phyloP scores from a whole-genome alignment of 805 yeast genomes.

The Barnettozyma sucrosica region DNA sequence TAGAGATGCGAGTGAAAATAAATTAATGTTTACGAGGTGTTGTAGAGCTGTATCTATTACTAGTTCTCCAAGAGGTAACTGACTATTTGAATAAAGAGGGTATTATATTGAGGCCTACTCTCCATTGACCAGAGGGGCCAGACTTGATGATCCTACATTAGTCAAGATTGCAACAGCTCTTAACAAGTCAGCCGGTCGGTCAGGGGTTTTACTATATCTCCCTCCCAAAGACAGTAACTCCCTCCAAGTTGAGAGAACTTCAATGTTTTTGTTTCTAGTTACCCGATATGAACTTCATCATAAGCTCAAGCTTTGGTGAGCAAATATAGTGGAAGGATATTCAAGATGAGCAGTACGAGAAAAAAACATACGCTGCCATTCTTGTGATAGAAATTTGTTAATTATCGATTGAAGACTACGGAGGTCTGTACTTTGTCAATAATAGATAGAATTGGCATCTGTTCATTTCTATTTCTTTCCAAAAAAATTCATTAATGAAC shows the following conservation, averaged over 20 bases:
- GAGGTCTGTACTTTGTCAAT: too few species aligned
- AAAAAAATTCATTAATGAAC: slow-evolving; percentile 44
- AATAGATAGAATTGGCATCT: too few species aligned
- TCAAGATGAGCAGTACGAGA: slow-evolving; percentile 7
- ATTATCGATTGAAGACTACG: too few species aligned
- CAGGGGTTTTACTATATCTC: slow-evolving; percentile 61
- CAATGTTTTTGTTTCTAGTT: slow-evolving; percentile 36
- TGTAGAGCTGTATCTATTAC: slow-evolving; percentile 82
- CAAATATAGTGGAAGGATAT: slow-evolving; percentile 7
- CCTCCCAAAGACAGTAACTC: slow-evolving; percentile 57
- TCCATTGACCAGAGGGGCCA: slow-evolving; percentile 64
- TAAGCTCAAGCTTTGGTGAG: slow-evolving; percentile 6
- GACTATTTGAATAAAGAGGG: slow-evolving; percentile 46
- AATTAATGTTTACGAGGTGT: too few species aligned
- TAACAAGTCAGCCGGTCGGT: slow-evolving; percentile 44
- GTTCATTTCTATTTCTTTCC: slow-evolving; percentile 27
- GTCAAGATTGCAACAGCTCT: slow-evolving; percentile 41
- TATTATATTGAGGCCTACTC: slow-evolving; percentile 61
- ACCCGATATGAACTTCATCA: slow-evolving; percentile 9
- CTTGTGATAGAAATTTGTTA: too few species aligned
- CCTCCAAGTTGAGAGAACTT: slow-evolving; percentile 49
- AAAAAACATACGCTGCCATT: neutral
- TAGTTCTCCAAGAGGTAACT: slow-evolving; percentile 24
- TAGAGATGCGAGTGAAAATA: too few species aligned
- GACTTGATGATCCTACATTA: slow-evolving; percentile 48